Evolutionary conservation across 2,329 filamentous ascomycete species (phyloP), one percentile per base, ranked within the genome.

Genomic region (Cordyceps militaris): DNA sequence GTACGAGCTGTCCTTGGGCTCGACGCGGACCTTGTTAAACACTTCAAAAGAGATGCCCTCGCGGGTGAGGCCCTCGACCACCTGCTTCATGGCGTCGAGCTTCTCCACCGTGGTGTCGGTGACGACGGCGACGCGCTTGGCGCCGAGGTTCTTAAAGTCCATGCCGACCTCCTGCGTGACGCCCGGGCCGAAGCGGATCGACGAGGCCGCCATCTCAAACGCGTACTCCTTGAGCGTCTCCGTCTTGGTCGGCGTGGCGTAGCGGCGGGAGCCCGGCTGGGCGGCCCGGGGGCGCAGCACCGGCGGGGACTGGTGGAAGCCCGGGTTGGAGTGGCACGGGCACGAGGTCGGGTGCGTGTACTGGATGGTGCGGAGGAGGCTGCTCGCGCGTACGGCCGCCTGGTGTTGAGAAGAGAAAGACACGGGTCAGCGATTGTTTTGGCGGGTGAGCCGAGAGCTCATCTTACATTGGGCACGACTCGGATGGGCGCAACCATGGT

Each of bases 161-260:
- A 97, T 97, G 63, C 94, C 94, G 21, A 99, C 91, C 73, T 99
- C 94, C 72, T 91, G 90, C 24, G 94, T 99, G 58, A 88, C 89
- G 6, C 94, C 94, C 0, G 91, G 90, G 0, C 94, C 94, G 66
- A 97, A 99, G 13, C 94, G 85, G 67, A 99, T 97, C 28, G 88
- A 90, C 1, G 90, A 96, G 1, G 94, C 91, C 0, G 94, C 94
- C 93, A 99, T 96, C 72, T 99, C 94, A 69, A 99, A 99, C 14
- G 94, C 94, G 75, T 99, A 99, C 71, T 99, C 94, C 71, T 95
- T 96, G 67, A 91, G 80, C 9, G 80, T 74, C 28, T 88, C 75
- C 21, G 68, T 63, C 40, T 66, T 67, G 32, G 88, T 76, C 0
- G 92, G 90, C 0, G 90, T 93, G n/a, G 90, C 91, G 71, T 82